Base-by-base conservation (phyloP, 495 filamentous ascomycete species). In the Copromyces sp. region DNA sequence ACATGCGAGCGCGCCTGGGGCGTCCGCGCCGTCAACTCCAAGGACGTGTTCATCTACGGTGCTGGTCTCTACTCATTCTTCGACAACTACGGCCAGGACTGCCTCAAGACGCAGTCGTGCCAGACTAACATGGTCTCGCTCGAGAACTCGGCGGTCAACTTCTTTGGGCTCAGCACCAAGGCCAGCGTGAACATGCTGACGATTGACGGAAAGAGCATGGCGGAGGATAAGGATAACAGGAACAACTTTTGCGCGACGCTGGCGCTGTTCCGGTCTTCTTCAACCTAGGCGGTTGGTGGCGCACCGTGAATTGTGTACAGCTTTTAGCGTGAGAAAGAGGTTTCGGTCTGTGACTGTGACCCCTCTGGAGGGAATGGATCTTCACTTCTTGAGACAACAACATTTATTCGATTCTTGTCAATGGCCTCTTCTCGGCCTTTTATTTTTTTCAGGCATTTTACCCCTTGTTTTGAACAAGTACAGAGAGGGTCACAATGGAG, bases 41-140 rank as follows among this genome's bases (percentile, higher is more conserved):
- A 85, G 9, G 87, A 93, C 59, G 81, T 93, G 16, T 89, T 87
- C 76, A 79, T 94, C 78, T 93, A 92, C 78, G 93, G 93, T 72
- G 90, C 90, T 7, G 93, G 93, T 12, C 78, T 95, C 61, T 97
- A 97, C 84, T 90, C 87, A 59, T 97, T 96, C 87, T 97, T 95
- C 78, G 89, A 91, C 74, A 95, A 95, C 84, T 94, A 94, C 81
- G 86, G 80, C 32, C 93, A 97, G 80, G 85, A 83, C 12, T 98
- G 95, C 76, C 86, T 98, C 68, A 81, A 83, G 70, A 85, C 86
- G 12, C 86, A 95, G 79, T 88, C 87, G 68, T 98, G 95, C 84
- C 95, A 98, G 84, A 84, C 89, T 71, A 91, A 94, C 79, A 95
- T 97, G 83, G 88, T 95, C n/a, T 88, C 88, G 76, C 86, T 99